Base-by-base conservation (phyloP, 176 grass and related monocot species). In the Areca catechu region DNA sequence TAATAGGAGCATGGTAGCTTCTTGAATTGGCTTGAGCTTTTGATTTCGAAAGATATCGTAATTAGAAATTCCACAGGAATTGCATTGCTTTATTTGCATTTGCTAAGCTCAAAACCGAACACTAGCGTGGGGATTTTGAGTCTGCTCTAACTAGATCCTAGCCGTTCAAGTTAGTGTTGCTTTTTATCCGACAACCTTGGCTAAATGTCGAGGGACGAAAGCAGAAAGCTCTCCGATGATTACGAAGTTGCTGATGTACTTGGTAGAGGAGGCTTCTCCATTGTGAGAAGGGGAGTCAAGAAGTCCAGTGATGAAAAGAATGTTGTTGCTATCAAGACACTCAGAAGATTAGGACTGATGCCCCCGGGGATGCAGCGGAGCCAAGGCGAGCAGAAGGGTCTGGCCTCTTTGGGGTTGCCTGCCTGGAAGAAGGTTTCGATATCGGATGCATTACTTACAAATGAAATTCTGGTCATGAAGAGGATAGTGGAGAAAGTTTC, bases 391-490 rank as follows among this genome's bases (percentile, higher is more conserved):
- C 60, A 57, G 51, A 80, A 68, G 61, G 28, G 72, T 16, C 19
- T 22, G 0, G 50, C 49, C 0, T 47, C 61, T 48, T 24, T 49
- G 3, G 72, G 72, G 4, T 56, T 83, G 54, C 76, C 68, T 18
- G 56, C 72, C 63, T 81, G 77, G 85, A 89, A 84, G 57, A 77
- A 89, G 63, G 66, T 78, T 49, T 84, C 80, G 19, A 84, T 89
- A 78, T 89, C 86, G 0, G 86, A 89, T 3, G 77, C 80, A 0
- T 37, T 89, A 61, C 80, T 89, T 5, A 89, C 80, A 1, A 84
- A 84, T 0, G 80, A 89, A 60, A 84, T 89, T 3, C 77, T 84
- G 5, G 86, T 89, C 29, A 89, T 84, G 86, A 74, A 80, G 70
- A 77, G 65, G 80, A 84, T 89, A 16, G 85, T 89, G 30, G 85